These are phyloP conservation scores for Cucumis melo DNA, from an alignment of 306 rosid species.

Conservation along the genomic window DNA sequence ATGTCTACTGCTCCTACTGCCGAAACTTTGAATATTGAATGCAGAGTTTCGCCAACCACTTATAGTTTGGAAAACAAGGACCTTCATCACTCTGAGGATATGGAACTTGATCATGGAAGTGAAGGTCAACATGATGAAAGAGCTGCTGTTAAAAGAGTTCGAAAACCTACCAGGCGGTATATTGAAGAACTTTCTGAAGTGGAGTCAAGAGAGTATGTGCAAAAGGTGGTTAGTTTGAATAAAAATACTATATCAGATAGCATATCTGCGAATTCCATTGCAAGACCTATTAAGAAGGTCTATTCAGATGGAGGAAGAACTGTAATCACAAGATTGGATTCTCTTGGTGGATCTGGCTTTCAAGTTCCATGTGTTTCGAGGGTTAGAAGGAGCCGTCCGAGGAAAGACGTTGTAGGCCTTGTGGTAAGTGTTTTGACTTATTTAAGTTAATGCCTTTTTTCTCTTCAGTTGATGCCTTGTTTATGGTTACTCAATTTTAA, in stretches of 20 bases:
- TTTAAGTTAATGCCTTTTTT: background rate
- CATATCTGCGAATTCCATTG: conserved; percentile 22
- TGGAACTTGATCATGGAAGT: conserved; percentile 35
- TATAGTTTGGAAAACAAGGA: conserved; percentile 29
- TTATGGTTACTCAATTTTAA: background rate
- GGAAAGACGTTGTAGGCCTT: conserved; percentile 59
- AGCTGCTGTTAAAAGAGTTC: conserved; percentile 68
- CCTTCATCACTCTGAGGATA: conserved; percentile 27
- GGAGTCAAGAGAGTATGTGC: conserved; percentile 50
- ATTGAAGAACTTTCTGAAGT: conserved; percentile 92
- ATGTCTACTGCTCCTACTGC: conserved; percentile 14
- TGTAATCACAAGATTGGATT: conserved; percentile 51
- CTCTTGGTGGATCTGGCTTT: conserved; percentile 71
- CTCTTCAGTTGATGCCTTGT: background rate
- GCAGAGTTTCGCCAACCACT: conserved; percentile 29
- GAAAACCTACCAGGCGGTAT: conserved; percentile 91
- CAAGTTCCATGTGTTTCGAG: conserved; percentile 80
- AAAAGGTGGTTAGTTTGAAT: conserved; percentile 26
- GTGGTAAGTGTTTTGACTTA: conserved; percentile 35
- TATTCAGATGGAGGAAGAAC: conserved; percentile 41
- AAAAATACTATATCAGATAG: conserved; percentile 28
- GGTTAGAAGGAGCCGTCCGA: conserved; percentile 88
- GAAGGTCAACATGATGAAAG: conserved; percentile 39
- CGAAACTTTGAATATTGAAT: conserved; percentile 20
- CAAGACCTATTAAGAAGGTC: conserved; percentile 31